Percentiles rank a stretch among this genome's conserved stretches.
These are phyloP conservation scores for Nakaseomyces uthaithaninus DNA, from an alignment of 1,139 yeast genomes.

Conservation along the genomic window DNA sequence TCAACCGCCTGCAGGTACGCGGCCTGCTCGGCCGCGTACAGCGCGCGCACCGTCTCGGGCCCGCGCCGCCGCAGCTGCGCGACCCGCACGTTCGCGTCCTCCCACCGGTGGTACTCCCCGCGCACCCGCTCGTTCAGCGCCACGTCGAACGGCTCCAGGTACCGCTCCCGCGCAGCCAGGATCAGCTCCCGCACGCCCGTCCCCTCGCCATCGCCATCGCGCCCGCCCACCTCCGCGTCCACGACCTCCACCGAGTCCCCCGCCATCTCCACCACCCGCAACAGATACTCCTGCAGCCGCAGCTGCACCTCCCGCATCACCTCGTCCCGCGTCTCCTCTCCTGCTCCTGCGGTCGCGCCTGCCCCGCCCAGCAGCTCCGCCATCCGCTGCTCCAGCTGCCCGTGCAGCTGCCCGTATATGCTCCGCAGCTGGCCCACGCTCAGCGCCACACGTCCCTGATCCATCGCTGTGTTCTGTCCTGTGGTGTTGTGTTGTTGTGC, in stretches of 20 bases:
- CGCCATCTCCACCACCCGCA: constrained; percentile 45
- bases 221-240: constrained; percentile 18
- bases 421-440: constrained; percentile 25
- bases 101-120: constrained; percentile 46
- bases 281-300: constrained; percentile 39
- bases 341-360: constrained; percentile 9
- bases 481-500: too few species aligned
- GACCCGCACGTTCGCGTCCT: constrained; percentile 47
- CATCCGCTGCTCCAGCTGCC: constrained; percentile 21
- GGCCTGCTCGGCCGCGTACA: constrained; percentile 26
- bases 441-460: constrained; percentile 19
- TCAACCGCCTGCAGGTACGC: constrained; percentile 23
- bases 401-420: constrained; percentile 26
- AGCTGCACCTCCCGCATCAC: constrained; percentile 35
- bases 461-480: too few species aligned
- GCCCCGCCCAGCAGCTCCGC: constrained; percentile 14
- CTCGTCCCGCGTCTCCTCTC: constrained; percentile 12
- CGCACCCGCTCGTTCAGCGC: constrained; percentile 49
- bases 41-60: constrained; percentile 35
- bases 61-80: constrained; percentile 45
- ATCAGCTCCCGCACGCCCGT: constrained; percentile 14
- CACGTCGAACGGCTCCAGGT: constrained; percentile 56
- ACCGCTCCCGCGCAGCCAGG: constrained; percentile 23
- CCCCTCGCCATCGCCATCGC: constrained; percentile 10
- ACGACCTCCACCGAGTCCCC: constrained; percentile 43